Evolutionary conservation across 257 asterid species (phyloP).

Genomic region (Sherardia arvensis): DNA sequence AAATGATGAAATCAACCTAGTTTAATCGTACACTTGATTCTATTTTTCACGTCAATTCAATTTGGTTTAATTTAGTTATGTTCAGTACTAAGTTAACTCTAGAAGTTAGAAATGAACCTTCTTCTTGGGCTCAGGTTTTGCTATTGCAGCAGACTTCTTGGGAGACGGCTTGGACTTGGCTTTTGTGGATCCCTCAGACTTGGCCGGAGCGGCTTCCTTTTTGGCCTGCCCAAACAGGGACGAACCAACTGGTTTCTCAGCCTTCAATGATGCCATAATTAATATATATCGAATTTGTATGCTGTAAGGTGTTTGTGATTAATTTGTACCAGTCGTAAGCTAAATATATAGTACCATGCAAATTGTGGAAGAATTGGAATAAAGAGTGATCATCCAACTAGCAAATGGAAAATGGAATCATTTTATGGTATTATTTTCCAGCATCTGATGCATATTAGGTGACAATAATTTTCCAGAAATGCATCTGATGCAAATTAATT

Average conservation of each 20-base stretch:
- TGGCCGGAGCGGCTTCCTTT: slow-evolving; percentile 6
- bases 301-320: background rate
- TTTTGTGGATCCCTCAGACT: slow-evolving; percentile 4
- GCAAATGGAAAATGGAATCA: slow-evolving; percentile 5
- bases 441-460: slow-evolving; percentile 1
- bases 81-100: no score
- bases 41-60: no score
- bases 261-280: slow-evolving; percentile 9
- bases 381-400: background rate
- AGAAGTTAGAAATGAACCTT: background rate
- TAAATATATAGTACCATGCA: background rate
- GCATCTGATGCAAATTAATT: background rate
- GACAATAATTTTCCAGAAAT: background rate
- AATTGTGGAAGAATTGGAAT: slow-evolving; percentile 1
- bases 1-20: no score
- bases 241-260: slow-evolving; percentile 12
- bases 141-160: slow-evolving; percentile 3
- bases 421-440: background rate
- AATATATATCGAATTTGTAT: no score
- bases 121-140: slow-evolving; percentile 11
- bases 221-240: slow-evolving; percentile 5
- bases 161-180: slow-evolving; percentile 8
- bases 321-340: background rate
- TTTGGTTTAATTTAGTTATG: no score
- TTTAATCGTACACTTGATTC: no score